These are phyloP conservation scores for Podaxis sp. DNA, from an alignment of 768 basidiomycete species.

Conservation along the genomic window DNA sequence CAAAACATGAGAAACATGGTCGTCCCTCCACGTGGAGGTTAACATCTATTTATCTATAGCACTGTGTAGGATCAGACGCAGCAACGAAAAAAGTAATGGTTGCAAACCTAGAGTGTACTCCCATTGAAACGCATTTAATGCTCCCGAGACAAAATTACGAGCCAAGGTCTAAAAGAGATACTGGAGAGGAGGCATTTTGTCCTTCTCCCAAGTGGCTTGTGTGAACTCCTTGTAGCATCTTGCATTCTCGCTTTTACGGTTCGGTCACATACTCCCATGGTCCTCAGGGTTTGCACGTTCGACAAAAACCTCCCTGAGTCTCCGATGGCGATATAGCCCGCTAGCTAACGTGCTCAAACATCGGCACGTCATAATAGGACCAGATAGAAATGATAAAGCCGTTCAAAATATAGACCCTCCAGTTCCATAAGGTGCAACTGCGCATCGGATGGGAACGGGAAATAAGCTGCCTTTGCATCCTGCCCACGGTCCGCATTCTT, in stretches of 20 bases:
- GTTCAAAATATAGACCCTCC: background rate
- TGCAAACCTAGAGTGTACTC: background rate
- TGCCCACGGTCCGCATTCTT: background rate
- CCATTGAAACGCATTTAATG: background rate
- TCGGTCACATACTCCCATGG: background rate
- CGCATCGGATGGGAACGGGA: background rate
- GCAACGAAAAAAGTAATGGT: background rate
- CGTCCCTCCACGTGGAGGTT: slow-evolving; percentile 8
- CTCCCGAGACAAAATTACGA: slow-evolving; percentile 3
- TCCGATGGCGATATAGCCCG: background rate
- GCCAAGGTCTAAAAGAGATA: background rate
- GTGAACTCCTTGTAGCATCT: background rate
- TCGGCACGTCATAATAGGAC: background rate
- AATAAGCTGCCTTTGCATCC: background rate
- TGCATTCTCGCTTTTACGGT: background rate
- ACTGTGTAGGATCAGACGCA: background rate
- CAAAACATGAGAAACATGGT: slow-evolving; percentile 5
- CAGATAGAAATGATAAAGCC: background rate
- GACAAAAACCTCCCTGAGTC: background rate
- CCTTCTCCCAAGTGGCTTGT: background rate
- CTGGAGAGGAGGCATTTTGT: background rate
- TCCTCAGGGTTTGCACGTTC: background rate
- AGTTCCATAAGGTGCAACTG: background rate
- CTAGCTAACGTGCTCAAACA: background rate
- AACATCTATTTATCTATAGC: slow-evolving; percentile 11